Evolutionary conservation across 495 filamentous ascomycete genomes (phyloP).

Genomic region (Aspergillus coremiiformis): DNA sequence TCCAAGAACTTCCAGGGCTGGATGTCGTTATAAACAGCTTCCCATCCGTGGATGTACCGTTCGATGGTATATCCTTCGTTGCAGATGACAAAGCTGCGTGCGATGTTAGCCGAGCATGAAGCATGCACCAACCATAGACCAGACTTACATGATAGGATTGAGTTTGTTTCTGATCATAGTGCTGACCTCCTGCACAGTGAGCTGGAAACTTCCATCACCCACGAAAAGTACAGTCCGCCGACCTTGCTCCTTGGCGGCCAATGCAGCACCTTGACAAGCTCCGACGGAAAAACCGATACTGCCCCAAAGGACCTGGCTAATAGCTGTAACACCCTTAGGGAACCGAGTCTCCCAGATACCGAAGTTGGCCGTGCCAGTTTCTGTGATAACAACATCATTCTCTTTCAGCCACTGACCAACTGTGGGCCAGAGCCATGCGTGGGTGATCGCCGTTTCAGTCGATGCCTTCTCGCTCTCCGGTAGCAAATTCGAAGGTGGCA

Average conservation of each 20-base stretch:
- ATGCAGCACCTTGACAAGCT: slow-evolving; percentile 66
- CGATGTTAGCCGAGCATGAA: slow-evolving; percentile 5
- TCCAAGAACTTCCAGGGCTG: slow-evolving; percentile 63
- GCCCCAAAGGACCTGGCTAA: slow-evolving; percentile 85
- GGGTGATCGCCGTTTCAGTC: slow-evolving; percentile 56
- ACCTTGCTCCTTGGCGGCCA: slow-evolving; percentile 60
- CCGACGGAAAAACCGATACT: slow-evolving; percentile 80
- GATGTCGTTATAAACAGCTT: slow-evolving; percentile 75
- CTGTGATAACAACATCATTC: slow-evolving; percentile 75
- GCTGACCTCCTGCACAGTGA: slow-evolving; percentile 78
- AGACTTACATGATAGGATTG: slow-evolving; percentile 66
- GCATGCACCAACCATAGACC: neutral
- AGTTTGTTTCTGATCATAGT: slow-evolving; percentile 76
- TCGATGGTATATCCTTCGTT: slow-evolving; percentile 54
- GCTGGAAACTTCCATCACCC: slow-evolving; percentile 79
- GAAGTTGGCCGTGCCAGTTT: slow-evolving; percentile 86
- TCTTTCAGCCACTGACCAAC: slow-evolving; percentile 70
- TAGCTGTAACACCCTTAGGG: slow-evolving; percentile 62
- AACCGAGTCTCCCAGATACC: slow-evolving; percentile 86
- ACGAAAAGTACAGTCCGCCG: slow-evolving; percentile 74
- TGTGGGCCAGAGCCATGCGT: slow-evolving; percentile 80
- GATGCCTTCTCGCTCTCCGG: slow-evolving; percentile 43
- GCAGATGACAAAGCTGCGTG: slow-evolving; percentile 50
- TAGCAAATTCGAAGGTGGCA: slow-evolving; percentile 48
- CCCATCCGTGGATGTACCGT: slow-evolving; percentile 53